phyloP scores from a whole-genome alignment of 352 stramenopile genomes.

The Globisporangium orthogonon region DNA sequence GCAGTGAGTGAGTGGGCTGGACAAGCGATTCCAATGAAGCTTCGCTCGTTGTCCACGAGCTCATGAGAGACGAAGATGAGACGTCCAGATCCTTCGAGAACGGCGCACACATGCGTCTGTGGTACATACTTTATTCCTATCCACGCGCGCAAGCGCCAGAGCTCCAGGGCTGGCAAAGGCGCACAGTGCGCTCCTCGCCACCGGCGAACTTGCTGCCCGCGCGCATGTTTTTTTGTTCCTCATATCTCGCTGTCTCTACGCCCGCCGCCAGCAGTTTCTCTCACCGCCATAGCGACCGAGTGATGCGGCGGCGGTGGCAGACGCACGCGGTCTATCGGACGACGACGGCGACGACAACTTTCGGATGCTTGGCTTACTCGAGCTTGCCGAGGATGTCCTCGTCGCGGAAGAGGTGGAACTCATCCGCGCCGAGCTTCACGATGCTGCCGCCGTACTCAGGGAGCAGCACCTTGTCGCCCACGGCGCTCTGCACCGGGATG shows the following conservation, averaged over 20 bases:
- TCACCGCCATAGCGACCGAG: too few species aligned
- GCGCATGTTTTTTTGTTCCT: background rate
- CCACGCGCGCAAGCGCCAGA: background rate
- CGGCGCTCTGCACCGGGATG: constrained; percentile 80
- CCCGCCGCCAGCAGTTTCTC: too few species aligned
- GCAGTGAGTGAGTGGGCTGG: too few species aligned
- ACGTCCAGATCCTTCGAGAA: too few species aligned
- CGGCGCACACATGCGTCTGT: background rate
- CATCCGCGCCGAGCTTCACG: constrained; percentile 89
- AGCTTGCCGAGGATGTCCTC: constrained; percentile 97
- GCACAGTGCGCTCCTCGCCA: too few species aligned
- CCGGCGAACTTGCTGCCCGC: too few species aligned
- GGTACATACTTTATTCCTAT: background rate
- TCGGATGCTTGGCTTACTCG: constrained; percentile 56
- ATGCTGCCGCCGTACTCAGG: constrained; percentile 94
- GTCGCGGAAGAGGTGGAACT: constrained; percentile 94
- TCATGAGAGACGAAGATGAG: too few species aligned
- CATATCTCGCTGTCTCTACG: background rate
- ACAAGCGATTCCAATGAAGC: too few species aligned
- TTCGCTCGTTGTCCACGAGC: too few species aligned
- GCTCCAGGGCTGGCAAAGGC: too few species aligned
- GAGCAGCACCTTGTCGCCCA: constrained; percentile 94
- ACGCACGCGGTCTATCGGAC: constrained; percentile 4
- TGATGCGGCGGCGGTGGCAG: background rate
- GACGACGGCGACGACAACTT: background rate